A percentile compares a stretch with the other conserved stretches of the same genome.
These are phyloP conservation scores for Geotrichum europaeum DNA, from an alignment of 1,139 yeast genomes.

Conservation along the genomic window DNA sequence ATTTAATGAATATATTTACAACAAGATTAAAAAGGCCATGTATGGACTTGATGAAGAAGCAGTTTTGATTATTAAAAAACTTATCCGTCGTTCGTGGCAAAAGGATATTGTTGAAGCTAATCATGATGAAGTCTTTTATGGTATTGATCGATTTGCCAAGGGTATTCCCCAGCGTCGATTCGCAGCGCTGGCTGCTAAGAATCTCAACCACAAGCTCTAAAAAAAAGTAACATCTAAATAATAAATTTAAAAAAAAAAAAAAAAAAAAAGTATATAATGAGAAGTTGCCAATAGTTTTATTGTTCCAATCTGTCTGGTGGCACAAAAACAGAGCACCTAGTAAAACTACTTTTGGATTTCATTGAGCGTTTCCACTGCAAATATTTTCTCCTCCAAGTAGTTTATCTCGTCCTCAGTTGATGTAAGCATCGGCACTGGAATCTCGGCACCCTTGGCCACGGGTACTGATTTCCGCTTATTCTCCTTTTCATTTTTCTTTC, in stretches of 20 bases:
- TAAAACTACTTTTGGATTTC: background rate
- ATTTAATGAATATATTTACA: conserved; percentile 54
- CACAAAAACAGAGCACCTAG: background rate
- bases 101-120: conserved; percentile 46
- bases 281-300: background rate
- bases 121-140: conserved; percentile 60
- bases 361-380: conserved; percentile 25
- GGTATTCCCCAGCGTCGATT: conserved; percentile 74
- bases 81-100: conserved; percentile 39
- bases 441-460: conserved; percentile 27
- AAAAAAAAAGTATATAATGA: background rate
- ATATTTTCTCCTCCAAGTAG: conserved; percentile 25
- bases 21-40: conserved; percentile 38
- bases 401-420: conserved; percentile 28
- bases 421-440: conserved; percentile 29
- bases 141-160: conserved; percentile 62
- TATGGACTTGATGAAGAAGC: conserved; percentile 49
- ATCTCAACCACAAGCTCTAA: conserved; percentile 57
- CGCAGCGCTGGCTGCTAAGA: conserved; percentile 48
- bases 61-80: conserved; percentile 55
- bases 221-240: background rate
- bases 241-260: background rate
- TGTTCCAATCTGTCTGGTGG: background rate
- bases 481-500: conserved; percentile 34
- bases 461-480: conserved; percentile 31